These are phyloP conservation scores for Glonium stellatum DNA, from an alignment of 495 filamentous ascomycete species.

Conservation along the genomic window DNA sequence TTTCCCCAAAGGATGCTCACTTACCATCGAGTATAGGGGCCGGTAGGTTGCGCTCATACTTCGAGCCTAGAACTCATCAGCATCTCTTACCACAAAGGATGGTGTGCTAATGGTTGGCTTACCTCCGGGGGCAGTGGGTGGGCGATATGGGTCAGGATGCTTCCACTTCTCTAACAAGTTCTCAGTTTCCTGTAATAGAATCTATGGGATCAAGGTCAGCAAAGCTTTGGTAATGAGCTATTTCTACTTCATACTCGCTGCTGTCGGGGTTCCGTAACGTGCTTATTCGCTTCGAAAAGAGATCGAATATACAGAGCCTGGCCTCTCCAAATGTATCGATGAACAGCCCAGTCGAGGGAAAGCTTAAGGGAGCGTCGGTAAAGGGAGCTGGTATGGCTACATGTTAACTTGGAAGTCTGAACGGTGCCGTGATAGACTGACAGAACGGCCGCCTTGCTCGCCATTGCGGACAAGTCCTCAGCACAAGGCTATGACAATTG, in stretches of 20 bases:
- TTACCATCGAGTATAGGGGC: constrained; percentile 70
- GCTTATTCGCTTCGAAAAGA: constrained; percentile 87
- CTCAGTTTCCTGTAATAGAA: constrained; percentile 78
- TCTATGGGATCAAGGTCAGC: constrained; percentile 43
- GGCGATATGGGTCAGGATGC: constrained; percentile 86
- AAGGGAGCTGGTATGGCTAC: constrained; percentile 59
- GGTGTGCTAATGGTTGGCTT: constrained; percentile 28
- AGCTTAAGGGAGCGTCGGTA: constrained; percentile 91
- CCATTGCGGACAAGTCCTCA: constrained; percentile 4
- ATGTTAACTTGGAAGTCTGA: constrained; percentile 10
- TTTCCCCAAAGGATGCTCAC: constrained; percentile 33
- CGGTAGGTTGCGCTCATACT: constrained; percentile 91
- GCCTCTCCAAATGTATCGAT: constrained; percentile 84
- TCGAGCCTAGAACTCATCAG: constrained; percentile 58
- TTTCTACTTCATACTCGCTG: constrained; percentile 58
- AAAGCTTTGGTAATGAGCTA: not conserved
- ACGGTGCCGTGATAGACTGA: not conserved
- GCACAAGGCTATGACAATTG: not conserved
- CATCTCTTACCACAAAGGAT: not conserved
- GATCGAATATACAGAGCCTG: constrained; percentile 94
- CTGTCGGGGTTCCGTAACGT: constrained; percentile 78
- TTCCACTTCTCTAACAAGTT: constrained; percentile 87
- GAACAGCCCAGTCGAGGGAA: constrained; percentile 88
- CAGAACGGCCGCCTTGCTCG: constrained; percentile 4
- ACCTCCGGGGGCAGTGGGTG: constrained; percentile 92